phyloP scores from a whole-genome alignment of 495 filamentous ascomycete species.

The Bombardia bombarda region DNA sequence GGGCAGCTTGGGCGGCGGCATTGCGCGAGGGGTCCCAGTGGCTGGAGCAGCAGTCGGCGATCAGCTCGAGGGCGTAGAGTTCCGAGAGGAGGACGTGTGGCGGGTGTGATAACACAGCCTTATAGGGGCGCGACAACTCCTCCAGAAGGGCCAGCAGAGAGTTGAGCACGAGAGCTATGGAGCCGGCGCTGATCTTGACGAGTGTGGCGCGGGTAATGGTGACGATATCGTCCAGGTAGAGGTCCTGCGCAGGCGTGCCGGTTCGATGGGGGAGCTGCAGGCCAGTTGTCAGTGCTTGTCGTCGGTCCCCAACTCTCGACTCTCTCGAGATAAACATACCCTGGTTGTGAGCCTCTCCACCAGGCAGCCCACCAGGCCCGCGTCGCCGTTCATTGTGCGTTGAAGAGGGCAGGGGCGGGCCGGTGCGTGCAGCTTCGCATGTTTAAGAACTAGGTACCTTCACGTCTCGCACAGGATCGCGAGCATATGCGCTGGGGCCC shows the following conservation, averaged over 20 bases:
- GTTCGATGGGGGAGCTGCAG: constrained; percentile 56
- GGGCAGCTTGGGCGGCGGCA: constrained; percentile 10
- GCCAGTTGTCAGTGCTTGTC: neutral
- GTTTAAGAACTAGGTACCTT: no score
- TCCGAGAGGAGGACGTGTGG: constrained; percentile 51
- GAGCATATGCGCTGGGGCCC: no score
- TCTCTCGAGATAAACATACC: constrained; percentile 29
- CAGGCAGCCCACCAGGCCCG: constrained; percentile 53
- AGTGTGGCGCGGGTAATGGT: constrained; percentile 51
- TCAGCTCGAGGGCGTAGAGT: constrained; percentile 50
- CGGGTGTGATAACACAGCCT: constrained; percentile 36
- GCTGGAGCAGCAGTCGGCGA: constrained; percentile 55
- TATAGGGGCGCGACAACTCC: constrained; percentile 41
- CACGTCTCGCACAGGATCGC: no score
- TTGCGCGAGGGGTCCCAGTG: constrained; percentile 35
- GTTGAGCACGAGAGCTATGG: constrained; percentile 47
- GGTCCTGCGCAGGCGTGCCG: constrained; percentile 47
- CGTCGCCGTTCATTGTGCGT: constrained; percentile 52
- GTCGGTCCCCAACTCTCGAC: neutral
- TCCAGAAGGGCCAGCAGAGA: constrained; percentile 45
- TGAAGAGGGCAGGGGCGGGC: constrained; percentile 15
- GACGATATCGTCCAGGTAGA: constrained; percentile 54
- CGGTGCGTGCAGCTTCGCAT: no score
- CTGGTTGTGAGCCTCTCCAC: constrained; percentile 56
- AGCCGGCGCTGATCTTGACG: constrained; percentile 48